A percentile compares a stretch with the other conserved stretches of the same genome.
Conservation (phyloP, 108 stramenopile genomes). For the Epipyxis sp. region DNA sequence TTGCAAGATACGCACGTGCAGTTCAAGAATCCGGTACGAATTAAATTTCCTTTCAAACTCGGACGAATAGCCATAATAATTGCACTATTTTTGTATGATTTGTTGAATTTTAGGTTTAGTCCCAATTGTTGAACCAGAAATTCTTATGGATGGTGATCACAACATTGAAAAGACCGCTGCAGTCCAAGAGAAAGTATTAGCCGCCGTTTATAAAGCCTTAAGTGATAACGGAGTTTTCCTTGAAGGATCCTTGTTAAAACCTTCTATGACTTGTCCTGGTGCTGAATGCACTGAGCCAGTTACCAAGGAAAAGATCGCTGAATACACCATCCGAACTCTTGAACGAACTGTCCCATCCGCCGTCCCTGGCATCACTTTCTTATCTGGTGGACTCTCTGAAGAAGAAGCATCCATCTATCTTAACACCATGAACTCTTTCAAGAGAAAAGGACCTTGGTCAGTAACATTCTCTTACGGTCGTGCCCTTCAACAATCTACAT, state of each 20-base stretch:
- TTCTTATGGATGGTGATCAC: slow-evolving; percentile 17
- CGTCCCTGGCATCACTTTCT: slow-evolving; percentile 13
- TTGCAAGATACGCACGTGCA: neutral
- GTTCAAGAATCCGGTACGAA: slow-evolving; percentile 19
- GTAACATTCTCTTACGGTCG: slow-evolving; percentile 6
- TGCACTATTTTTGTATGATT: too few relatives aligned
- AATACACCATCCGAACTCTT: slow-evolving; percentile 17
- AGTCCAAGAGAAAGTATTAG: slow-evolving; percentile 3
- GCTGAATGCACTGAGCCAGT: slow-evolving; percentile 1
- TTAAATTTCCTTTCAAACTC: too few relatives aligned
- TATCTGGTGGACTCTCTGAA: slow-evolving; percentile 24
- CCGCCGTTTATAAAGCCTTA: slow-evolving; percentile 11
- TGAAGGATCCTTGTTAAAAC: slow-evolving; percentile 4
- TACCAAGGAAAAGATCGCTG: neutral
- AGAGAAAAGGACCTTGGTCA: slow-evolving; percentile 8
- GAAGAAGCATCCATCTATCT: slow-evolving; percentile 22
- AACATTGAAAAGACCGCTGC: neutral
- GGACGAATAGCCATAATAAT: too few relatives aligned
- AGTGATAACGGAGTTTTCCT: slow-evolving; percentile 17
- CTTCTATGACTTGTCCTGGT: slow-evolving; percentile 16
- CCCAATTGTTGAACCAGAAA: slow-evolving; percentile 15
- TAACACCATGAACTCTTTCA: neutral
- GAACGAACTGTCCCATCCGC: slow-evolving; percentile 1
- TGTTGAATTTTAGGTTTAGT: too few relatives aligned
- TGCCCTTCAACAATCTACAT: neutral